Evolutionary conservation across 495 filamentous ascomycete species (phyloP).

Genomic region (Xylaria nigripes): DNA sequence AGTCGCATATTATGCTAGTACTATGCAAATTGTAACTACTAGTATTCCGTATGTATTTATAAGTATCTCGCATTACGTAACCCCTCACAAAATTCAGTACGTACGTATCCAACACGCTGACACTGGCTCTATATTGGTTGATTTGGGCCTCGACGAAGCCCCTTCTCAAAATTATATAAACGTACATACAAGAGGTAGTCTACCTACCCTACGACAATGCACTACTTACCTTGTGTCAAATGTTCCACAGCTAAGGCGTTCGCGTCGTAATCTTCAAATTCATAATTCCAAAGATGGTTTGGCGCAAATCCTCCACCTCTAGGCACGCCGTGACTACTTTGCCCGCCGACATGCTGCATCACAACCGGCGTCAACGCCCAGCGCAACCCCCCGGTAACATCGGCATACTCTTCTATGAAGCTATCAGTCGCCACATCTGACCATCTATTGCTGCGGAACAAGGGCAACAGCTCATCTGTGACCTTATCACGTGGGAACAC

Average conservation of each 20-base stretch:
- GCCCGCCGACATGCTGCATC: slow-evolving; percentile 43
- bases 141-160: no score
- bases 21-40: no score
- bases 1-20: no score
- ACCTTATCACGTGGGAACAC: slow-evolving; percentile 18
- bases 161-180: no score
- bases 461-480: slow-evolving; percentile 10
- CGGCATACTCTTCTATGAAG: slow-evolving; percentile 18
- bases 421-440: slow-evolving; percentile 20
- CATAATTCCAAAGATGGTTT: slow-evolving; percentile 19
- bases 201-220: no score
- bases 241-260: slow-evolving; percentile 16
- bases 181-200: no score
- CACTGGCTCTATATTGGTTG: no score
- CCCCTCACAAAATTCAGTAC: no score
- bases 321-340: slow-evolving; percentile 16
- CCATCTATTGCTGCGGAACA: slow-evolving; percentile 14
- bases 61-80: no score
- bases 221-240: neutral
- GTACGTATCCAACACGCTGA: no score
- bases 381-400: slow-evolving; percentile 19
- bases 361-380: slow-evolving; percentile 42
- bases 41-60: no score
- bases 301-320: slow-evolving; percentile 11
- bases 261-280: slow-evolving; percentile 20